phyloP scores from a whole-genome alignment of 805 yeast genomes.

The Kluyveromyces lactis region DNA sequence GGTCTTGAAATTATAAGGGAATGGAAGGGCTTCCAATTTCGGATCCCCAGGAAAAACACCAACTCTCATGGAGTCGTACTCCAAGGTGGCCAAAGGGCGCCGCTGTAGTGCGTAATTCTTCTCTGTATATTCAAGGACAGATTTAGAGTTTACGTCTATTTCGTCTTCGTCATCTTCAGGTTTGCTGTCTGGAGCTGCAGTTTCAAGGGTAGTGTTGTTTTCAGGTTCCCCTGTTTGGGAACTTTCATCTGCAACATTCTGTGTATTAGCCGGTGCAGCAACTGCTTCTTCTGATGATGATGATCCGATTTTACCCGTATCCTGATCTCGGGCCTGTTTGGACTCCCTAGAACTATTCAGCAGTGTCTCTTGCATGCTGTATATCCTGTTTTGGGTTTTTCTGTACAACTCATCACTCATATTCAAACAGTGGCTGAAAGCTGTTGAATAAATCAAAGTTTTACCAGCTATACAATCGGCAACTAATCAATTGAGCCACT shows the following conservation, averaged over 20 bases:
- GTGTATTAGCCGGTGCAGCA: too few species aligned
- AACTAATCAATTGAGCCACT: too few species aligned
- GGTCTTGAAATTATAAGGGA: slow-evolving; percentile 8
- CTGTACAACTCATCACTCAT: slow-evolving; percentile 18
- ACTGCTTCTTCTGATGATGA: too few species aligned
- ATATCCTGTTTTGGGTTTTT: slow-evolving; percentile 27
- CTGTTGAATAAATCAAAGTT: too few species aligned
- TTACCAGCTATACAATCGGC: too few species aligned
- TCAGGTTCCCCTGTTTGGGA: too few species aligned
- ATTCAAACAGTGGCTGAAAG: slow-evolving; percentile 5
- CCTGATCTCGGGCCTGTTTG: neutral
- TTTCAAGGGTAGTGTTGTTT: slow-evolving; percentile 5
- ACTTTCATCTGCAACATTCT: too few species aligned
- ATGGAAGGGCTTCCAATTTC: neutral
- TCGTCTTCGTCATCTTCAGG: neutral
- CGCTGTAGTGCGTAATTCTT: slow-evolving; percentile 12
- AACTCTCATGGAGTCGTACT: slow-evolving; percentile 17
- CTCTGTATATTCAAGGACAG: slow-evolving; percentile 10
- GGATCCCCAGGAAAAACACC: slow-evolving; percentile 6
- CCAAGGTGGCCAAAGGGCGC: slow-evolving; percentile 12
- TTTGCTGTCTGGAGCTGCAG: neutral
- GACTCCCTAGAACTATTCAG: slow-evolving; percentile 19
- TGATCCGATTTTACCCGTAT: neutral
- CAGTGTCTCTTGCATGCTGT: slow-evolving; percentile 27
- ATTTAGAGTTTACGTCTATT: slow-evolving; percentile 9